Evolutionary conservation across 2,329 filamentous ascomycete genomes (phyloP).

Genomic region (Periconia digitata): DNA sequence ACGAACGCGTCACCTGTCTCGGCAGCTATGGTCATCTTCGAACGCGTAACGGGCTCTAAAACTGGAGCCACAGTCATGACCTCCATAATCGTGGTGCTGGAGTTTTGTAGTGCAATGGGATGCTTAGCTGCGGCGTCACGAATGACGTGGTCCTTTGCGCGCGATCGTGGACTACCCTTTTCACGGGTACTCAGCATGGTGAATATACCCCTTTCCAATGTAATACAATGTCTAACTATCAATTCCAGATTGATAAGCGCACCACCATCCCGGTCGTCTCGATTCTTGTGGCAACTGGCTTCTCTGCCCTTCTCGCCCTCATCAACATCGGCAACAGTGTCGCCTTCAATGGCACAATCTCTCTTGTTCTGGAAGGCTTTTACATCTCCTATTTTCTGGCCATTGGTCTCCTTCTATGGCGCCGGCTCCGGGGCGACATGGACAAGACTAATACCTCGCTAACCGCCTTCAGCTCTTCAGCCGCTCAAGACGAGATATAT

Average conservation of each 20-base stretch:
- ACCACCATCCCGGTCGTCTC: slow-evolving; percentile 49
- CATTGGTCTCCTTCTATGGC: slow-evolving; percentile 36
- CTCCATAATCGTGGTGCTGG: slow-evolving; percentile 44
- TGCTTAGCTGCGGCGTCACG: slow-evolving; percentile 46
- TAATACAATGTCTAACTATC: slow-evolving; percentile 8
- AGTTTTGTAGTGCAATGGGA: slow-evolving; percentile 46
- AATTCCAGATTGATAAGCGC: slow-evolving; percentile 34
- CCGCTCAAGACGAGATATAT: slow-evolving; percentile 18
- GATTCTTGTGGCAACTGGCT: slow-evolving; percentile 49
- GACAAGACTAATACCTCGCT: slow-evolving; percentile 21
- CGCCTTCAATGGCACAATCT: slow-evolving; percentile 41
- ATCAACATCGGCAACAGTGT: slow-evolving; percentile 55
- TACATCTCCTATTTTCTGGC: slow-evolving; percentile 41
- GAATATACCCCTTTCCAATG: slow-evolving; percentile 3
- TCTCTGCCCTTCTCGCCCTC: slow-evolving; percentile 50
- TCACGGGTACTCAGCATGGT: slow-evolving; percentile 33
- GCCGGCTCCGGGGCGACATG: slow-evolving; percentile 38
- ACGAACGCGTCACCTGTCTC: slow-evolving; percentile 21
- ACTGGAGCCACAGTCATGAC: slow-evolving; percentile 53
- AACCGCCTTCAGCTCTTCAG: slow-evolving; percentile 23
- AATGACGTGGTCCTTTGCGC: slow-evolving; percentile 49
- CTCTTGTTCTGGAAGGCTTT: slow-evolving; percentile 39
- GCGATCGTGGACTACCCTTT: slow-evolving; percentile 48
- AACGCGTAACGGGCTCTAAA: slow-evolving; percentile 29
- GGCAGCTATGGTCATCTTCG: slow-evolving; percentile 57